Percentiles rank a stretch among this genome's conserved stretches.
Evolutionary conservation across 2,329 filamentous ascomycete species (phyloP).

Genomic region (Claviceps humidiphila): DNA sequence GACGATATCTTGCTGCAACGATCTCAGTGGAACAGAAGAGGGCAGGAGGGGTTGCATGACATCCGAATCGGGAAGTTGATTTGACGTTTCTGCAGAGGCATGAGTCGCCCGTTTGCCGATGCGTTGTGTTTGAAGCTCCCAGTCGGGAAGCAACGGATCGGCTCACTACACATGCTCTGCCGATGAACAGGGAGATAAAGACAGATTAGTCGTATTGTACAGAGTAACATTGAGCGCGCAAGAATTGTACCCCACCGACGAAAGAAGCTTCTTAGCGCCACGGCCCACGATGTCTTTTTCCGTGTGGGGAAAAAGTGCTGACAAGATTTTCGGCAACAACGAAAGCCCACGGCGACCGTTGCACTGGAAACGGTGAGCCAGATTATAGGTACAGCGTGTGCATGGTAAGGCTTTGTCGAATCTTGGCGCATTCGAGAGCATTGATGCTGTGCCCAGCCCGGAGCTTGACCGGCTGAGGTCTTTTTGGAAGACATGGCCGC

Average conservation of each 20-base stretch:
- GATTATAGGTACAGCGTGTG: neutral
- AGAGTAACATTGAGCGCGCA: too few species aligned
- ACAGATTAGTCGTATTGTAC: neutral
- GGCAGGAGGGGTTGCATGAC: neutral
- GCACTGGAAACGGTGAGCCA: neutral
- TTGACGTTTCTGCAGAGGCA: neutral
- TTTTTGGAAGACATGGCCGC: too few species aligned
- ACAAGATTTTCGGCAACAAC: neutral
- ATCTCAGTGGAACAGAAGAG: neutral
- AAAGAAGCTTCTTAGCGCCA: neutral
- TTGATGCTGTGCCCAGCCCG: too few species aligned
- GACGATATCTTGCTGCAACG: neutral
- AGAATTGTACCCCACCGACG: neutral
- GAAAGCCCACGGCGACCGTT: neutral
- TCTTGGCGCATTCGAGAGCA: too few species aligned
- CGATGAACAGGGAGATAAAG: neutral
- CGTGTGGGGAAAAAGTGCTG: neutral
- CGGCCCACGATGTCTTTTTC: neutral
- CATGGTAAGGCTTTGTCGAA: neutral
- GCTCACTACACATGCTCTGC: neutral
- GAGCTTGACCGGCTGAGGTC: too few species aligned
- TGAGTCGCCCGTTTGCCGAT: neutral
- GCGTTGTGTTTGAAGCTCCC: neutral
- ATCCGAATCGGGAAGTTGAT: constrained; percentile 2
- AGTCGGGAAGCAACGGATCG: neutral